phyloP scores from a whole-genome alignment of 1,284 basidiomycete genomes.

The Schizophyllum amplum region DNA sequence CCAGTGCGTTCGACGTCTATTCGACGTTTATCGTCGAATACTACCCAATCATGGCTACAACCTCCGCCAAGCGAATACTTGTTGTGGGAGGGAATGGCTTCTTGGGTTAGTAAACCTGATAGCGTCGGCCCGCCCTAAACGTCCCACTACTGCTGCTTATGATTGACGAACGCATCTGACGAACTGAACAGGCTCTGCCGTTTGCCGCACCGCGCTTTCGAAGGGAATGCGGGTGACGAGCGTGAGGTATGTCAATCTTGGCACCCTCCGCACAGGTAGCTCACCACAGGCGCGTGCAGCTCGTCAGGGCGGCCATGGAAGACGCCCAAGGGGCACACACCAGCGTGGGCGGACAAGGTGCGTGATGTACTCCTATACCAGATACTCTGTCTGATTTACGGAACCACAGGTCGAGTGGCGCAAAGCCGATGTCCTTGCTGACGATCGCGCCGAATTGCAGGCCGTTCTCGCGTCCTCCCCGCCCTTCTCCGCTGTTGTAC shows the following conservation, averaged over 20 bases:
- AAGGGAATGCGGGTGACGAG: conserved; percentile 84
- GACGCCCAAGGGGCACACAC: conserved; percentile 84
- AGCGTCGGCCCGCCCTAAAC: conserved; percentile 19
- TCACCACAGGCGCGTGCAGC: conserved; percentile 30
- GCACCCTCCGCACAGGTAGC: background rate
- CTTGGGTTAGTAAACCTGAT: conserved; percentile 55
- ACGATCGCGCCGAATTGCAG: background rate
- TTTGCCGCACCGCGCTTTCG: conserved; percentile 80
- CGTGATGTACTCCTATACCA: conserved; percentile 1
- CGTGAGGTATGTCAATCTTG: conserved; percentile 59
- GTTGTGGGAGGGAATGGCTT: conserved; percentile 96
- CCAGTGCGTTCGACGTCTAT: too few species aligned
- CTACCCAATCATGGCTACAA: conserved; percentile 24
- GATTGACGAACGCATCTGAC: background rate
- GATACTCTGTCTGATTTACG: background rate
- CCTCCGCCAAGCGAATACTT: conserved; percentile 53
- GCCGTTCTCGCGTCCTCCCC: background rate
- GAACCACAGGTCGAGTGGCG: conserved; percentile 71
- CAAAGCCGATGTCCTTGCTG: conserved; percentile 65
- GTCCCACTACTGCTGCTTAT: background rate
- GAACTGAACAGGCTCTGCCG: conserved; percentile 67
- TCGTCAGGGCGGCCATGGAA: conserved; percentile 81
- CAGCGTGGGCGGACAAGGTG: conserved; percentile 76
- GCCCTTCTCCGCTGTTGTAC: conserved; percentile 68
- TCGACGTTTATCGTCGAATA: too few species aligned